Base-by-base conservation (phyloP, 345 rosid genomes). In the Lepidium sativum region DNA sequence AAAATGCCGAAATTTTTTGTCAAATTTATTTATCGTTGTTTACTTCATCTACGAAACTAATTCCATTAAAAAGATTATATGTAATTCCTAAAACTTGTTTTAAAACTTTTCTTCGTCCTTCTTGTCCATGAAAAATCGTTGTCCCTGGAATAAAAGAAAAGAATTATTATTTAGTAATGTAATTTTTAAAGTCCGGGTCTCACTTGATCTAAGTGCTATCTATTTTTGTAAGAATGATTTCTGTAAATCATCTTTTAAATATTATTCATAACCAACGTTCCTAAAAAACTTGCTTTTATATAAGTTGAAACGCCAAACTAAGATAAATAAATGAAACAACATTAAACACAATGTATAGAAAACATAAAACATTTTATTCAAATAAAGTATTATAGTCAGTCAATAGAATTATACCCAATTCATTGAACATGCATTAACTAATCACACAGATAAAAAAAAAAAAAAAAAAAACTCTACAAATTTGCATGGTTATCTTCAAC, bases 361-460 rank as follows among this genome's bases (percentile, higher is more conserved):
- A 18, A 21, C 54, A 17, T 14, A 50, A 40, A 52, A n/a, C 37
- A 59, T 50, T 27, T 0, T 57, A 35, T 23, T n/a, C 34, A 43
- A 7, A 31, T 13, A 1, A 15, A 48, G 20, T 59, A 25, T 2
- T 14, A 0, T 25, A 55, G 0, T 47, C 20, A 39, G 70, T 71
- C 70, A 71, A 56, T 56, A 39, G 8, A 63, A 39, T 40, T 23
- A 40, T 15, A 56, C 20, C n/a, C 45, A 59, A 15, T 15, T 32
- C 45, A 56, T 57, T 64, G 40, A 47, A 40, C 57, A 31, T 33
- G 40, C 52, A 63, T 47, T 55, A 57, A 64, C 54, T 9, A 4
- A 25, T 4, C 35, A n/a, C 70, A 56, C 3, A 20, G 38, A 48
- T 0, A 44, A 61, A 51, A 16, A 45, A 8, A 9, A n/a, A n/a